phyloP scores from a whole-genome alignment of 345 rosid species.

The Ricinus communis region DNA sequence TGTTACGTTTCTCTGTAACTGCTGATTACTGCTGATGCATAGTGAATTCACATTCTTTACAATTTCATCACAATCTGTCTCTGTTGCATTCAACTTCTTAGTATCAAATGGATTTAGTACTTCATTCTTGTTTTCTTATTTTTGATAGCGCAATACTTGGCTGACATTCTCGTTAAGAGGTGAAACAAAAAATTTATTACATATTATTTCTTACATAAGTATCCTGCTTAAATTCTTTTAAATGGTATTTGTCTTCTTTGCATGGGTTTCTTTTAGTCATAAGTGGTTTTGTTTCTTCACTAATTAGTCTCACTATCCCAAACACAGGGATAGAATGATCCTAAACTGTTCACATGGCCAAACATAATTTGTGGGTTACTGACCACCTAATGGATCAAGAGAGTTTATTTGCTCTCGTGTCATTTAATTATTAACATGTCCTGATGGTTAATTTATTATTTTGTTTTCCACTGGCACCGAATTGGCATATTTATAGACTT shows the following conservation, averaged over 20 bases:
- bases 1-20: neutral
- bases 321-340: neutral
- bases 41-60: neutral
- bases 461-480: neutral
- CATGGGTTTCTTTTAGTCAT: neutral
- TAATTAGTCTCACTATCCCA: neutral
- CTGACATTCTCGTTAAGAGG: conserved; percentile 6
- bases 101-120: neutral
- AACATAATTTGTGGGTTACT: neutral
- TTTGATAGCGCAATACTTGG: neutral
- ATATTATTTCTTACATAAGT: neutral
- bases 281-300: neutral
- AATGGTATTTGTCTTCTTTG: neutral
- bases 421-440: neutral
- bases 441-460: neutral
- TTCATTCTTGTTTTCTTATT: neutral
- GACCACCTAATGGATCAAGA: neutral
- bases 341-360: neutral
- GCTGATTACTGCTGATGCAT: neutral
- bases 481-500: neutral
- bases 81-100: neutral
- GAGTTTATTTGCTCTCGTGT: neutral
- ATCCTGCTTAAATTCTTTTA: neutral
- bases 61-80: neutral
- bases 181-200: neutral